Base-by-base conservation (phyloP, 164 flowering plant species). In the Cinnamomum micranthum region DNA sequence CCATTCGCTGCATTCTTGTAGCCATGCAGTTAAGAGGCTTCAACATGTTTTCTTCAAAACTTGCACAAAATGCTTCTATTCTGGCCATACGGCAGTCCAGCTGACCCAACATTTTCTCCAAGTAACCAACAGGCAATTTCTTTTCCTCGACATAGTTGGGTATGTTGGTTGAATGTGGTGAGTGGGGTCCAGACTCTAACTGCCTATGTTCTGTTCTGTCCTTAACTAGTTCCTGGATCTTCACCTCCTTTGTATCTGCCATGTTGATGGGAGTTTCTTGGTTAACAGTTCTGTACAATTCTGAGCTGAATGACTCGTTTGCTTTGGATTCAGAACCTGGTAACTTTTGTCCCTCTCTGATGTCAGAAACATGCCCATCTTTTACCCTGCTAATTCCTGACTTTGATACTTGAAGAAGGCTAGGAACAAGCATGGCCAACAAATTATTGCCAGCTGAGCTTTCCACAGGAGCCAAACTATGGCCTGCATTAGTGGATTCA, bases 371-470 rank as follows among this genome's bases (percentile, higher is more conserved):
- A 27, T 65, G 59, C 47, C 71, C 70, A 6, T 85, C 86, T 70
- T 80, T 82, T 59, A 33, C 17, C 71, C 33, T 75, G 64, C 66
- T 58, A n/a, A 12, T 63, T 25, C 81, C 79, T 27, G 88, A 66
- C 77, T 84, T 87, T 31, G 96, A 89, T 35, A 93, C 72, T 71
- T 93, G 93, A 81, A 92, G 62, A 74, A 93, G 84, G 28, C 91
- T 83, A 52, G 98, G 99, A 69, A 88, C 82, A 73, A 95, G 85
- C 98, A 95, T 88, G 60, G 98, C 83, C 89, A 95, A 85, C 15
- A 89, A 80, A 74, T 97, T 87, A 84, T 78, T 88, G 75, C 86
- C 84, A 74, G 88, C 67, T 63, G 90, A 77, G 73, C 71, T 83
- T 73, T 74, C 85, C 50, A 24, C 55, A 9, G 55, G 64, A 35